Evolutionary conservation across 2,329 filamentous ascomycete species (phyloP).

Genomic region (Pseudocercospora macadamiae): DNA sequence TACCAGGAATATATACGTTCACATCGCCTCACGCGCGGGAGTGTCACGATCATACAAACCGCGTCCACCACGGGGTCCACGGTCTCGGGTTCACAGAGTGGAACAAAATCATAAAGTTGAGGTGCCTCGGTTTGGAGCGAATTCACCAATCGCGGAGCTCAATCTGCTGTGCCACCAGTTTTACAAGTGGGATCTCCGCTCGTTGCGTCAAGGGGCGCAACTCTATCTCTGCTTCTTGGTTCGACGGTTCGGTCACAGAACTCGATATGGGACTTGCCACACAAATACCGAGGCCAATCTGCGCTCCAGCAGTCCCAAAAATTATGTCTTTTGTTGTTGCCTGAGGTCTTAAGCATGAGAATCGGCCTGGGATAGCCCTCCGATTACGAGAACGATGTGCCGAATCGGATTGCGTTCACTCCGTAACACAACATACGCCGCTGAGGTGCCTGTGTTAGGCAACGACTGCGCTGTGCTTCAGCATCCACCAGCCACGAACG

Average conservation of each 20-base stretch:
- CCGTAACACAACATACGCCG: background rate
- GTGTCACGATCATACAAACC: too few relatives aligned
- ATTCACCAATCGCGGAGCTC: background rate
- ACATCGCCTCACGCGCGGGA: background rate
- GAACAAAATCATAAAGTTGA: background rate
- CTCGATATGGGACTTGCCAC: background rate
- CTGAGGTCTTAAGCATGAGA: too few relatives aligned
- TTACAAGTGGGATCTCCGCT: background rate
- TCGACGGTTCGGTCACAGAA: background rate
- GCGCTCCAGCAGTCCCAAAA: background rate
- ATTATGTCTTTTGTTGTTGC: background rate
- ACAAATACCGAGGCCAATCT: background rate
- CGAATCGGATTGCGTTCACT: conserved; percentile 1
- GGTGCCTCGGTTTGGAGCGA: background rate
- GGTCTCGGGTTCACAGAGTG: background rate
- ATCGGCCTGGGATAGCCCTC: too few relatives aligned
- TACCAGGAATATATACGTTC: background rate
- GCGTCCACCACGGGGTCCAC: too few relatives aligned
- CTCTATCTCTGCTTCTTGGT: background rate
- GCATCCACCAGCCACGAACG: background rate
- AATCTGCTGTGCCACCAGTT: background rate
- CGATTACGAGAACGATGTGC: conserved; percentile 14
- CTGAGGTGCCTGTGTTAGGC: background rate
- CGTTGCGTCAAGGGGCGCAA: background rate
- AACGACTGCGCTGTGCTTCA: background rate